Evolutionary conservation across 129 eudicot species (phyloP), one percentile per base, ranked within the genome.

Genomic region (Lonicera japonica): DNA sequence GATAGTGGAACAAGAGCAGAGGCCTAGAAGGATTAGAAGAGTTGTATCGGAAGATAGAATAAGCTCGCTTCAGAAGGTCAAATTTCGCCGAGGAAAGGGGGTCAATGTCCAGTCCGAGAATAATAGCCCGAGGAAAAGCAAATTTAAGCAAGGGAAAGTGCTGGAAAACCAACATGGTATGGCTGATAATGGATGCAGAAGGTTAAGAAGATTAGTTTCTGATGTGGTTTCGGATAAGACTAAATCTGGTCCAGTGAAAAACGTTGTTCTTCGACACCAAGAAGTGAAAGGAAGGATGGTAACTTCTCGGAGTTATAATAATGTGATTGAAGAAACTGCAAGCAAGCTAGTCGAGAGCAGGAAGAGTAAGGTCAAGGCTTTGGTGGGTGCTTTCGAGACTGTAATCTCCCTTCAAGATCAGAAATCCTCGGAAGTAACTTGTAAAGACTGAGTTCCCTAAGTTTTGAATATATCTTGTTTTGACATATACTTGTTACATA

Each of bases 321-420:
- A 73, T n/a, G 86, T 83, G 64, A 83, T 90, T 25, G 84, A 90
- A 70, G 95, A 86, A 71, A 79, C 95, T 23, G 89, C 86, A 29
- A 76, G 75, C 66, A 76, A 79, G 77, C 85, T 86, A 68, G 89
- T 79, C 25, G 63, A 66, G 63, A 65, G 70, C 14, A 76, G 83
- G 69, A 86, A 72, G 65, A 81, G 87, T 77, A 90, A 83, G 73
- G 94, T 90, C 59, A 79, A 81, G 75, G 97, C 94, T 62, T 60
- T 90, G 77, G 95, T 90, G 66, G 89, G 82, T 62, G 95, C 89
- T 55, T 90, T 90, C 70, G 97, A 90, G 65, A 66, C 72, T 15
- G 63, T 83, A 43, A 71, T 70, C 60, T 71, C 64, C 36, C 69
- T 63, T 46, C 75, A 21, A 23, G 79, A 66, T 70, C 68, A 58